Base-by-base conservation (phyloP, 192 early-diverging fungal species). In the Linnemannia schmuckeri region DNA sequence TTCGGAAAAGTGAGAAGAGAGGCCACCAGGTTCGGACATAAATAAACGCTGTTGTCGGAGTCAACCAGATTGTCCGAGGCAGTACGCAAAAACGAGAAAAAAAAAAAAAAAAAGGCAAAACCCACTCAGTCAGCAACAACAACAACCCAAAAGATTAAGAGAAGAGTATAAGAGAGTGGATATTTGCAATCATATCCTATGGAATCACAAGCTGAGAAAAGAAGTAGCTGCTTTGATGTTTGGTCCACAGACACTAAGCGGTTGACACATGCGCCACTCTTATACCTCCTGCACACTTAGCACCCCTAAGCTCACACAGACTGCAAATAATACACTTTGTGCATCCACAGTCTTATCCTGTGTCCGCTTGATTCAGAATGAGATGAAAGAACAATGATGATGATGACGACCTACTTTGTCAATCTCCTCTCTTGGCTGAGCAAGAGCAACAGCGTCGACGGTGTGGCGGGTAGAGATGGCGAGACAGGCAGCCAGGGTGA, bases 401-500 rank as follows among this genome's bases (percentile, higher is more conserved):
- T 27, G 37, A 78, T 35, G 47, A 68, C 33, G 41, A 30, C 79
- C 40, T 80, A 80, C 79, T 54, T 1, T 72, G 35, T 80, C 79
- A 27, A 74, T 20, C 9, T 80, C 72, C 66, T 73, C 72, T 30
- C 20, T 57, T 42, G 55, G 40, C 0, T 38, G n/a, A 44, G 47
- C 72, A 17, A 47, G 30, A 30, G 49, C 35, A 33, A 52, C 70
- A 61, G 72, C 79, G n/a, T 44, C 52, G 7, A 61, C 79, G 22
- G 72, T 22, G 49, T 18, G 15, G 5, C n/a, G 61, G 24, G n/a
- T 42, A 15, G 79, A 75, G 73, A 81, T 70, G 63, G 49, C 18
- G 33, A 81, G 40, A 47, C 79, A 81, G 49, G 66, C 61, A 33
- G 61, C 72, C 41, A 81, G 73, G 73, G 63, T 35, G n/a, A 75